These are phyloP conservation scores for Phialophora expanda DNA, from an alignment of 2,329 filamentous ascomycete species.

Conservation along the genomic window DNA sequence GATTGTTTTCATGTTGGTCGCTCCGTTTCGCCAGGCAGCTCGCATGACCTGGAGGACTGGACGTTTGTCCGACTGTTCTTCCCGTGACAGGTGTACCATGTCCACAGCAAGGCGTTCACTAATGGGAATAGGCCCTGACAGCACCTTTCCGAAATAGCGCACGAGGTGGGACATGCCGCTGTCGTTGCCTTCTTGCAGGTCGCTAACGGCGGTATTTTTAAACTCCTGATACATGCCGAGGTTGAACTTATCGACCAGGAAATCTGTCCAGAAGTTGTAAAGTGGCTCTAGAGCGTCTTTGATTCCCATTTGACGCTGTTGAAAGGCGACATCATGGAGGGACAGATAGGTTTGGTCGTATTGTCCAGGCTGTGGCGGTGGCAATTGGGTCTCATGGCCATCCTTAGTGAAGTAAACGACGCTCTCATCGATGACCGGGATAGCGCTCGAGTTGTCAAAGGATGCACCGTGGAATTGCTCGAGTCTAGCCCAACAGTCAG, in stretches of 20 bases:
- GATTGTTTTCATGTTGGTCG: conserved; percentile 61
- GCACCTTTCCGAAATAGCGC: conserved; percentile 67
- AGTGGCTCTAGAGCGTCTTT: conserved; percentile 53
- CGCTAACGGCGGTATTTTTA: conserved; percentile 68
- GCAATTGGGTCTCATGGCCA: conserved; percentile 34
- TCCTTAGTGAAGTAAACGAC: conserved; percentile 38
- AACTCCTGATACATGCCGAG: conserved; percentile 77
- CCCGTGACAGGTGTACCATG: conserved; percentile 60
- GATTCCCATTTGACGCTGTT: conserved; percentile 48
- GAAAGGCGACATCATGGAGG: conserved; percentile 33
- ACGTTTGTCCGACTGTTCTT: conserved; percentile 51
- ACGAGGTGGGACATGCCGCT: conserved; percentile 67
- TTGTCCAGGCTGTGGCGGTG: conserved; percentile 40
- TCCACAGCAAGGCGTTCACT: conserved; percentile 60
- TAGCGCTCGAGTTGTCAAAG: conserved; percentile 29
- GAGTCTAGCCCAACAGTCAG: conserved; percentile 30
- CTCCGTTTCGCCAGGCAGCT: conserved; percentile 60
- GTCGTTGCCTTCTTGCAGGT: conserved; percentile 59
- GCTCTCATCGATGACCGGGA: conserved; percentile 24
- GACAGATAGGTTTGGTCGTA: conserved; percentile 43
- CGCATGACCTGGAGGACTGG: conserved; percentile 59
- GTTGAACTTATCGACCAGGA: conserved; percentile 75
- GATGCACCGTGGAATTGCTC: conserved; percentile 29
- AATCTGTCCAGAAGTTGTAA: conserved; percentile 77
- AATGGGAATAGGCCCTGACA: conserved; percentile 58